These are phyloP conservation scores for Blastocystis sp. DNA, from an alignment of 352 stramenopile genomes.

Conservation along the genomic window DNA sequence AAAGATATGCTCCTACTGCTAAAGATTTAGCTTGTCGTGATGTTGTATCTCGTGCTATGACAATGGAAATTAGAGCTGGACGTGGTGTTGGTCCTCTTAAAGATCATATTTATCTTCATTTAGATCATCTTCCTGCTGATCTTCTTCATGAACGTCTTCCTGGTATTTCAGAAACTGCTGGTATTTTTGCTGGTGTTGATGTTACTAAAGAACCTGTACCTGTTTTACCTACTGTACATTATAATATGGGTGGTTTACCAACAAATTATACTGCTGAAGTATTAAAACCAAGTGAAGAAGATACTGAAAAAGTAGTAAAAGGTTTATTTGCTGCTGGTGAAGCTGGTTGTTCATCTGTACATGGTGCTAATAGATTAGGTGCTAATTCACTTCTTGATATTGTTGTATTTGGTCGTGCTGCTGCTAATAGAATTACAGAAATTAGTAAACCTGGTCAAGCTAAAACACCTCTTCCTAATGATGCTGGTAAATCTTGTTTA, in stretches of 20 bases:
- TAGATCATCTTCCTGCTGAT: slow-evolving; percentile 79
- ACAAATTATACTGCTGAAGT: slow-evolving; percentile 83
- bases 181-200: slow-evolving; percentile 86
- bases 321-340: slow-evolving; percentile 80
- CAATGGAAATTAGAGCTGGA: slow-evolving; percentile 84
- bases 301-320: slow-evolving; percentile 68
- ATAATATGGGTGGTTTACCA: slow-evolving; percentile 90
- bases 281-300: slow-evolving; percentile 51
- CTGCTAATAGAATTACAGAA: slow-evolving; percentile 70
- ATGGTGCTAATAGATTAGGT: slow-evolving; percentile 74
- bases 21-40: slow-evolving; percentile 83
- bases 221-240: slow-evolving; percentile 83
- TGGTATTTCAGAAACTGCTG: slow-evolving; percentile 31
- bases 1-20: slow-evolving; percentile 74
- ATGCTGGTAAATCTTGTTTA: slow-evolving; percentile 63
- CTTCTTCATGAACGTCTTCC: slow-evolving; percentile 68
- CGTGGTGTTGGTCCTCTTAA: slow-evolving; percentile 70
- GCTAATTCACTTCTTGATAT: slow-evolving; percentile 83
- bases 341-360: slow-evolving; percentile 73
- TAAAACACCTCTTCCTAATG: slow-evolving; percentile 55
- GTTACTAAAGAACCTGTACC: slow-evolving; percentile 90
- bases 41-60: slow-evolving; percentile 80
- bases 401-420: slow-evolving; percentile 82
- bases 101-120: slow-evolving; percentile 83
- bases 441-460: slow-evolving; percentile 67